A percentile compares a stretch with the other conserved stretches of the same genome.
Evolutionary conservation across 1,284 basidiomycete species (phyloP).

Genomic region (Albatrellus sp.): DNA sequence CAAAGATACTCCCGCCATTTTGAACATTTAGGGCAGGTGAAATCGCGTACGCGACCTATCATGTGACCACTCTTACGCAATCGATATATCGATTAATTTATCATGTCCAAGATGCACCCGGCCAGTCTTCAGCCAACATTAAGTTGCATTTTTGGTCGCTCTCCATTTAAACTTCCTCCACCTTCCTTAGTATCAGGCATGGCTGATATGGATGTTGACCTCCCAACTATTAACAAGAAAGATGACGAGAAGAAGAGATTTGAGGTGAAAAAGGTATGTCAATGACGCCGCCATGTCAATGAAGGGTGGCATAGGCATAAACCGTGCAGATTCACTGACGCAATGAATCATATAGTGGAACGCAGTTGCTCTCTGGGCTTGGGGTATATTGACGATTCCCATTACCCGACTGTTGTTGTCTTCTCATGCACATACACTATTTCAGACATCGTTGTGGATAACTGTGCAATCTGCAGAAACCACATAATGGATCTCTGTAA

Average conservation of each 20-base stretch:
- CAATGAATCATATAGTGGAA: conserved; percentile 62
- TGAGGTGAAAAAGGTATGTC: conserved; percentile 87
- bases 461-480: conserved; percentile 92
- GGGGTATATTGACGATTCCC: conserved; percentile 48
- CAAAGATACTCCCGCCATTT: conserved; percentile 3
- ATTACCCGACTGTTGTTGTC: conserved; percentile 8
- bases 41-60: conserved; percentile 19
- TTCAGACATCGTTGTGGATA: conserved; percentile 88
- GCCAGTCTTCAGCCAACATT: not conserved
- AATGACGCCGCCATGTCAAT: conserved; percentile 1
- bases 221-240: conserved; percentile 19
- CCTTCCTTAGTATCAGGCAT: conserved; percentile 14
- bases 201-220: conserved; percentile 78
- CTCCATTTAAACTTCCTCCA: not conserved
- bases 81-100: not conserved
- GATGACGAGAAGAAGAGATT: conserved; percentile 68
- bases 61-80: conserved; percentile 16
- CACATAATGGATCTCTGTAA: conserved; percentile 98
- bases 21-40: conserved; percentile 21
- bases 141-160: not conserved
- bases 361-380: conserved; percentile 91
- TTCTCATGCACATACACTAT: conserved; percentile 9
- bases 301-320: not conserved
- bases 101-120: no score
- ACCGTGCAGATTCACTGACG: conserved; percentile 7